Percentiles rank a stretch among this genome's conserved stretches.
Conservation (phyloP, 192 early-diverging fungal genomes). For the Chytriomyces confervae region DNA sequence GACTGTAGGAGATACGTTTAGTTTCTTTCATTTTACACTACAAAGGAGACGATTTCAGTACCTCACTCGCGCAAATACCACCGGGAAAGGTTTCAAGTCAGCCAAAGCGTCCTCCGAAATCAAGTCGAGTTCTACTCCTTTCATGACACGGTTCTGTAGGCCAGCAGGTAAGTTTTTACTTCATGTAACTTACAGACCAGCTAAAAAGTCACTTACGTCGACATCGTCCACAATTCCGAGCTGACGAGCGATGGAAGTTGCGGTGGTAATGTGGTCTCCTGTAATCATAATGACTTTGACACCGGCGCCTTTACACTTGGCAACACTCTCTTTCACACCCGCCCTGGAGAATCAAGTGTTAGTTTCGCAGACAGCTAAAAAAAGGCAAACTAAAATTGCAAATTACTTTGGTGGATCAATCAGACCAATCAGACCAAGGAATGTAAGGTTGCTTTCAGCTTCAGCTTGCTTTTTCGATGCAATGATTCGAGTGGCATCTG, state of each 20-base stretch:
- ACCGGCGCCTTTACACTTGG: slow-evolving; percentile 86
- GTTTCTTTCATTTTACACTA: neutral
- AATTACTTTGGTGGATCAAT: slow-evolving; percentile 85
- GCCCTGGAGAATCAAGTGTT: slow-evolving; percentile 42
- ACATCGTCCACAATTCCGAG: slow-evolving; percentile 82
- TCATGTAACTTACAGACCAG: neutral
- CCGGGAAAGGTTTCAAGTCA: slow-evolving; percentile 84
- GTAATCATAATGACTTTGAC: slow-evolving; percentile 98
- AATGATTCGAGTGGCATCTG: slow-evolving; percentile 60
- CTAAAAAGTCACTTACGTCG: slow-evolving; percentile 26
- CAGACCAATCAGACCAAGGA: slow-evolving; percentile 89
- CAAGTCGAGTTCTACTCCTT: slow-evolving; percentile 87
- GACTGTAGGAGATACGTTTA: slow-evolving; percentile 43
- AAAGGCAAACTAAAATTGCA: neutral
- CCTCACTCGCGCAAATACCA: slow-evolving; percentile 94
- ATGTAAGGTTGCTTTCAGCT: slow-evolving; percentile 80
- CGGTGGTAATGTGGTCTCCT: slow-evolving; percentile 93
- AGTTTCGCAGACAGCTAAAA: neutral
- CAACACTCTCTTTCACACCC: slow-evolving; percentile 82
- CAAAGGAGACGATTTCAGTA: neutral
- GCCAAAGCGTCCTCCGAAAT: slow-evolving; percentile 87
- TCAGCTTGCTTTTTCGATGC: slow-evolving; percentile 56
- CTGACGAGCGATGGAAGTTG: slow-evolving; percentile 87
- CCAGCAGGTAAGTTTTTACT: neutral
- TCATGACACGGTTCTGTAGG: slow-evolving; percentile 74